Evolutionary conservation across 305 asterid genomes (phyloP).

Genomic region (Fraxinus nigra): DNA sequence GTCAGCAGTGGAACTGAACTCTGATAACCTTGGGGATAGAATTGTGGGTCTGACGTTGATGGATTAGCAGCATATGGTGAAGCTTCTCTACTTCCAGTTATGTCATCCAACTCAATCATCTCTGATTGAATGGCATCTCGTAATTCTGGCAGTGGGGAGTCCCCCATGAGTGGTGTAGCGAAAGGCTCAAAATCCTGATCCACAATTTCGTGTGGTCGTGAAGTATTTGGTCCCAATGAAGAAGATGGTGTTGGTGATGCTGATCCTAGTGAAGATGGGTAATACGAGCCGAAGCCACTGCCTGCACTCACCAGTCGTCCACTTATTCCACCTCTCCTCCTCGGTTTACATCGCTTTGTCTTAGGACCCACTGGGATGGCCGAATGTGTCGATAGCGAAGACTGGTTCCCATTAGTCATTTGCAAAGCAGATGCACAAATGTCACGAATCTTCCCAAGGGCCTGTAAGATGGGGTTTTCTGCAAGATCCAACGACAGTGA

Average conservation of each 20-base stretch:
- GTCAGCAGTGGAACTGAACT: slow-evolving; percentile 19
- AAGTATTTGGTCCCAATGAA: slow-evolving; percentile 40
- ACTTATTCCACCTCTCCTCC: slow-evolving; percentile 50
- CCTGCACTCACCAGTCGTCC: slow-evolving; percentile 31
- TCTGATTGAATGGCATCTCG: slow-evolving; percentile 53
- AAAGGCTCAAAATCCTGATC: slow-evolving; percentile 43
- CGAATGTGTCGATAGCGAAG: slow-evolving; percentile 32
- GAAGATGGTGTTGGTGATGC: slow-evolving; percentile 46
- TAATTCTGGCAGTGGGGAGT: slow-evolving; percentile 43
- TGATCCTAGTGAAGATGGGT: slow-evolving; percentile 30
- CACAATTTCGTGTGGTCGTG: slow-evolving; percentile 33
- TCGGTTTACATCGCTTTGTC: slow-evolving; percentile 53
- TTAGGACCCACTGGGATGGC: slow-evolving; percentile 39
- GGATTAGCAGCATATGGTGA: slow-evolving; percentile 44
- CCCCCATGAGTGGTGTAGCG: slow-evolving; percentile 40
- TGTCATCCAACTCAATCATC: slow-evolving; percentile 60
- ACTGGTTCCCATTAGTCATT: slow-evolving; percentile 37
- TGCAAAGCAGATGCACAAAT: slow-evolving; percentile 47
- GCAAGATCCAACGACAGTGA: slow-evolving; percentile 16
- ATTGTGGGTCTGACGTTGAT: slow-evolving; percentile 34
- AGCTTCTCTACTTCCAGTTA: slow-evolving; percentile 62
- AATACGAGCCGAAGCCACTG: slow-evolving; percentile 32
- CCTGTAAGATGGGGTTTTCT: slow-evolving; percentile 34
- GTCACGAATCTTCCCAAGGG: slow-evolving; percentile 53
- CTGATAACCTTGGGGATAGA: slow-evolving; percentile 22